Evolutionary conservation across 371 early-diverging fungal genomes (phyloP), one percentile per base, ranked within the genome.

Genomic region (Mucor velutinosus): DNA sequence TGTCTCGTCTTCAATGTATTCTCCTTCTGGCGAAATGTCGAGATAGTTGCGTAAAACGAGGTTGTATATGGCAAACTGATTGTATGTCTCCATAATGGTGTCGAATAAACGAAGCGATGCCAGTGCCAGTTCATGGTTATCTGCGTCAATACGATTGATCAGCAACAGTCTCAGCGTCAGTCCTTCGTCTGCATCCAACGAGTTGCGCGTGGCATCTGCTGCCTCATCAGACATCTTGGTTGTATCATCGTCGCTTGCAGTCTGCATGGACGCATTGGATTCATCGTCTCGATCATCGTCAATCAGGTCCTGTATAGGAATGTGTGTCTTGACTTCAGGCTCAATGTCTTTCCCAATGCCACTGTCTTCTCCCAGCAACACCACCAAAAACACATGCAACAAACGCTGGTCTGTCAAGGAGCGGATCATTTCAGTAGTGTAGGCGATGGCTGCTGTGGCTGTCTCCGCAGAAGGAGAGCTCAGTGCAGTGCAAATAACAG

Each of bases 51-150:
- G 78, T n/a, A 89, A 78, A 1, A 88, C 84, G 8, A 89, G 74
- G 55, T 86, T 87, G 53, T 82, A 84, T 49, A 83, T 81, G 7
- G 86, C 88, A 78, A 89, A 89, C 62, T 89, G 90, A 61, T 86
- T 87, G 66, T 85, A 85, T 0, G 87, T 87, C 60, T 85, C 83
- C n/a, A 89, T 67, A 8, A 89, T 78, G 7, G 86, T 82, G 65
- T 89, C 90, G 65, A 89, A 89, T 27, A 89, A 67, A 4, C 86
- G 83, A 49, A 89, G 64, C 1, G 90, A 81, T 60, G 86, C 78
- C 30, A 89, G 71, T 1, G 85, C 72, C 29, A 89, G 67, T 19
- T 85, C 80, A 23, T 80, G 74, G 60, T 80, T 70, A 32, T 87
- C 82, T 32, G 82, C 65, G 58, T 78, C 73, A 10, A 84, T 75